These are phyloP conservation scores for Geotrichum armillariae DNA, from an alignment of 1,139 yeast genomes.

Conservation along the genomic window DNA sequence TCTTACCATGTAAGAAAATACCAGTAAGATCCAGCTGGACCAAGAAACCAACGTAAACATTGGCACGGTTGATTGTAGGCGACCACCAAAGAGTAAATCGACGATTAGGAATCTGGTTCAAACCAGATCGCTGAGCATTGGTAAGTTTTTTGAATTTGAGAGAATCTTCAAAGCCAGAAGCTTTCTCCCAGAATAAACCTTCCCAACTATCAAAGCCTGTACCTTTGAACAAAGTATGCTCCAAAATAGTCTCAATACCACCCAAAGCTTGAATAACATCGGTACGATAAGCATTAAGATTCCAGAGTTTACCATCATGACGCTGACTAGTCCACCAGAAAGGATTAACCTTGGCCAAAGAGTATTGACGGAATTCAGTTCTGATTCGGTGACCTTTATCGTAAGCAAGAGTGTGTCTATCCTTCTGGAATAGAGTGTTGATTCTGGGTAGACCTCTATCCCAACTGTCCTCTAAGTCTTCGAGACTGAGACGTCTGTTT, in stretches of 20 bases:
- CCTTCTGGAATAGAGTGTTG: slow-evolving; percentile 92
- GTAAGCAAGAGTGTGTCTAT: slow-evolving; percentile 89
- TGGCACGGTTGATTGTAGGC: slow-evolving; percentile 96
- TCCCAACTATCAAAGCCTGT: slow-evolving; percentile 99
- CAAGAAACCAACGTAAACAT: slow-evolving; percentile 95
- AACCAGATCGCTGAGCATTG: slow-evolving; percentile 96
- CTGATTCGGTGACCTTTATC: slow-evolving; percentile 93
- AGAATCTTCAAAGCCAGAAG: slow-evolving; percentile 95
- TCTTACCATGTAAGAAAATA: slow-evolving; percentile 94
- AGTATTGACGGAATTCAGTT: slow-evolving; percentile 72
- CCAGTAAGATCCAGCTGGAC: slow-evolving; percentile 97
- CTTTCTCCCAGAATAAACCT: slow-evolving; percentile 97
- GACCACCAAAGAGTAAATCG: slow-evolving; percentile 99
- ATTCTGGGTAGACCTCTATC: slow-evolving; percentile 96
- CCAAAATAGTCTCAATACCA: slow-evolving; percentile 94
- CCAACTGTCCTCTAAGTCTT: slow-evolving; percentile 93
- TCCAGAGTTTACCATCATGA: slow-evolving; percentile 97
- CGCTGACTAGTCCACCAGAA: slow-evolving; percentile 96
- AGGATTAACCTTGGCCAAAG: slow-evolving; percentile 72
- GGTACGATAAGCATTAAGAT: slow-evolving; percentile 85
- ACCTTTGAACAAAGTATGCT: slow-evolving; percentile 92
- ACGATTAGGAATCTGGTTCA: slow-evolving; percentile 96
- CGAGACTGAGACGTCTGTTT: slow-evolving; percentile 83
- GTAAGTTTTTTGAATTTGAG: slow-evolving; percentile 92
- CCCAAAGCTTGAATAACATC: slow-evolving; percentile 98